Evolutionary conservation across 2,329 filamentous ascomycete genomes (phyloP).

Genomic region (Talaromyces albobiverticillius): DNA sequence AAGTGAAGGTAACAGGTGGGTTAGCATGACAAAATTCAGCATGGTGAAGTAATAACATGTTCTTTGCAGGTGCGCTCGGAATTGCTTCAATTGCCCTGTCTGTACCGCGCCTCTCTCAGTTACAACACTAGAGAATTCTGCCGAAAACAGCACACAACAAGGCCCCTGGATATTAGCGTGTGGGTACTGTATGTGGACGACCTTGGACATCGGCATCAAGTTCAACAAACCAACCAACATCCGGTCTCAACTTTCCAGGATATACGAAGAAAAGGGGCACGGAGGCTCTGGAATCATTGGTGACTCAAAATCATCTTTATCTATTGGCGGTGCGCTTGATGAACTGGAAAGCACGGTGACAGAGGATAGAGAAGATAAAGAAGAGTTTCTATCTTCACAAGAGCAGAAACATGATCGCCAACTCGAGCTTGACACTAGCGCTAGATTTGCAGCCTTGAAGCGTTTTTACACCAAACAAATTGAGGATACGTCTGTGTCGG

Average conservation of each 20-base stretch:
- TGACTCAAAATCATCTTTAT: slow-evolving; percentile 37
- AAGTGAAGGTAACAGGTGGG: slow-evolving; percentile 83
- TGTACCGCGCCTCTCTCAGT: slow-evolving; percentile 79
- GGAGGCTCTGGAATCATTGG: slow-evolving; percentile 36
- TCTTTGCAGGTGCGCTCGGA: slow-evolving; percentile 72
- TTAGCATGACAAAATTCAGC: not conserved
- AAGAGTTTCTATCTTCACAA: slow-evolving; percentile 13
- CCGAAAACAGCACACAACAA: slow-evolving; percentile 37
- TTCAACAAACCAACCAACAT: slow-evolving; percentile 90
- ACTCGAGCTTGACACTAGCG: slow-evolving; percentile 57
- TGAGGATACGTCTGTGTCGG: slow-evolving; percentile 56
- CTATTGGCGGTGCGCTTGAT: slow-evolving; percentile 22
- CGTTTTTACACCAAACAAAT: slow-evolving; percentile 81
- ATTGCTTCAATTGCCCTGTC: slow-evolving; percentile 91
- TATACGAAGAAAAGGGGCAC: slow-evolving; percentile 52
- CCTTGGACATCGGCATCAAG: slow-evolving; percentile 81
- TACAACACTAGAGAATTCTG: slow-evolving; percentile 62
- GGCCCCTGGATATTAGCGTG: slow-evolving; percentile 78
- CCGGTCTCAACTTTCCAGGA: slow-evolving; percentile 70
- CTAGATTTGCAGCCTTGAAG: slow-evolving; percentile 71
- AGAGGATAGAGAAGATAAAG: slow-evolving; percentile 28
- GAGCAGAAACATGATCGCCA: slow-evolving; percentile 19
- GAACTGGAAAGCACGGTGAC: slow-evolving; percentile 17
- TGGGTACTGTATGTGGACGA: slow-evolving; percentile 90
- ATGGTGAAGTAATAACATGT: slow-evolving; percentile 10